Conservation (phyloP, 768 basidiomycete species). For the Lepiota subincarnata region DNA sequence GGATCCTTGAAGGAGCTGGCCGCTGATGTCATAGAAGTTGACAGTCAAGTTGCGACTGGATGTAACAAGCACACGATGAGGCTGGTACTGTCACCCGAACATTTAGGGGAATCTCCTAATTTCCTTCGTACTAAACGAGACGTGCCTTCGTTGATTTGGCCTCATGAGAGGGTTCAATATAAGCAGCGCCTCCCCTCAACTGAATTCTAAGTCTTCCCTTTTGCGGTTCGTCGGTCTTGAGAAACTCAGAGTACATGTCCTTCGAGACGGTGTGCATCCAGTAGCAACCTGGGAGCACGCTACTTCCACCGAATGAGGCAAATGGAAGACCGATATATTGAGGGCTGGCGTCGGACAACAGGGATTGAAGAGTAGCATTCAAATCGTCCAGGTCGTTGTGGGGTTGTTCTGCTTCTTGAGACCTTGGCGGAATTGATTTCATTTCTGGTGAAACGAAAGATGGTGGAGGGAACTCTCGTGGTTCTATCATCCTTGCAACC, state of each 20-base stretch:
- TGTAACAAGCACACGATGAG: slow-evolving; percentile 61
- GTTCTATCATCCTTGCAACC: slow-evolving; percentile 49
- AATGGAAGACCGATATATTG: slow-evolving; percentile 5
- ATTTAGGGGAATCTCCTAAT: neutral
- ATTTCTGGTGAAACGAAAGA: slow-evolving; percentile 24
- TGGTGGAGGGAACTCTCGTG: slow-evolving; percentile 71
- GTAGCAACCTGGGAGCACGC: neutral
- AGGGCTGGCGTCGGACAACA: neutral
- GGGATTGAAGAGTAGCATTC: neutral
- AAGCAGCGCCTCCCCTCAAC: neutral
- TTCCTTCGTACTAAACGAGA: neutral
- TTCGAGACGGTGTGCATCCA: neutral
- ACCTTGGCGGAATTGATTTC: neutral
- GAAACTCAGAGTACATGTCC: neutral
- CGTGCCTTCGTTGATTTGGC: slow-evolving; percentile 45
- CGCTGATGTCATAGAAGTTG: slow-evolving; percentile 72
- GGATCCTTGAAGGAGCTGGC: slow-evolving; percentile 48
- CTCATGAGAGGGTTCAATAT: slow-evolving; percentile 3
- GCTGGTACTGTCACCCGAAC: slow-evolving; percentile 43
- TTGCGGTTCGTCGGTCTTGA: neutral
- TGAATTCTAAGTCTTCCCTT: neutral
- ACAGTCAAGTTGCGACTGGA: slow-evolving; percentile 60
- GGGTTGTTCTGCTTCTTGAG: neutral
- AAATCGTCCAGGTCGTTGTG: neutral
- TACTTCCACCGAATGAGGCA: neutral